Base-by-base conservation (phyloP, 441 rosid genomes). In the Erysimum pusillum region DNA sequence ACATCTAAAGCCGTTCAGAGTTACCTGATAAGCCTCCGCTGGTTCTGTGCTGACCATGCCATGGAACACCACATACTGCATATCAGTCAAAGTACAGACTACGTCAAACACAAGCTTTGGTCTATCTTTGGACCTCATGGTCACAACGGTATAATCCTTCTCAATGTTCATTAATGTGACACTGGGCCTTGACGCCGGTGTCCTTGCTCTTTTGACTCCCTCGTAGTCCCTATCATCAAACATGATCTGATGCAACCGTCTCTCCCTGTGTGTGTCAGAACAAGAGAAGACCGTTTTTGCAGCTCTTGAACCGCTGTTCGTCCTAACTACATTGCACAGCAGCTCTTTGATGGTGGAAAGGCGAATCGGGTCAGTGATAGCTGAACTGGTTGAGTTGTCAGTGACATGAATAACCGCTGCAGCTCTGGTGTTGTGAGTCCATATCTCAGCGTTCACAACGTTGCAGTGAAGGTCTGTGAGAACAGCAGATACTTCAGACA, bases 231-330 rank as follows among this genome's bases (percentile, higher is more conserved):
- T 86, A 63, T 94, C 96, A 34, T 89, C 96, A 74, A 91, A 87
- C 96, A 91, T 90, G 70, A 91, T 90, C 85, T 94, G 98, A 86
- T 94, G 98, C 82, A 94, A 81, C 77, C 98, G 87, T 78, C 98
- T 88, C 77, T 88, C 97, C 70, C 94, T 83, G 69, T 90, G 91
- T 70, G 85, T 85, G 32, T 91, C 93, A 12, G 94, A 90, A 60
- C 91, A 82, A 28, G 98, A 88, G 77, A 90, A 87, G 9, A 80
- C 87, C 32, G 81, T 89, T 76, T 85, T 92, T 6, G 91, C 94
- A n/a, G 87, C 79, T 56, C 89, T 87, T 67, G 85, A 78, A 76
- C 89, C 88, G 78, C 87, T 82, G 60, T 80, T 83, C 53, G 85
- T 91, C 78, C 85, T 85, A 18, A 94, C 89, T 7, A 94, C 89